Evolutionary conservation across 2,329 filamentous ascomycete genomes (phyloP).

Genomic region (Boeremia lycopersici): DNA sequence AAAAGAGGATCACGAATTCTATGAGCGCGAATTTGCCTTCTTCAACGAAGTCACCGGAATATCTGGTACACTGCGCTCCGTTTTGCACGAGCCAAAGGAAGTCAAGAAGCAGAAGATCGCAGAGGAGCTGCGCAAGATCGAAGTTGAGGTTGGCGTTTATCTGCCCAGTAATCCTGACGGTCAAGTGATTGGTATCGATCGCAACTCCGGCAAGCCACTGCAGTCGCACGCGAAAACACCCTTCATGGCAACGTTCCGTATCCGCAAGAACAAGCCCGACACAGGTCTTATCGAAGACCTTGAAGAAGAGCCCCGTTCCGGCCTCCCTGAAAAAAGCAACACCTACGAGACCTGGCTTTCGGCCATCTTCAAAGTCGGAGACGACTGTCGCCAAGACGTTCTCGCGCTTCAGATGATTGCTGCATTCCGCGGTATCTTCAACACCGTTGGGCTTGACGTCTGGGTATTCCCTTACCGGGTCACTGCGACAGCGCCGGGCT

Average conservation of each 20-base stretch:
- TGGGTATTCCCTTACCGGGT: constrained; percentile 98
- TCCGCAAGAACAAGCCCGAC: constrained; percentile 74
- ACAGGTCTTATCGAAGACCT: constrained; percentile 33
- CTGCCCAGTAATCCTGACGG: constrained; percentile 96
- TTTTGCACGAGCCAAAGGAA: constrained; percentile 88
- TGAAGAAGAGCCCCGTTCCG: constrained; percentile 40
- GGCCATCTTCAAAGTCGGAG: constrained; percentile 99
- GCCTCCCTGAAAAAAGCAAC: constrained; percentile 48
- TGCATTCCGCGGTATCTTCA: constrained; percentile 96
- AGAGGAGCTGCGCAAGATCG: constrained; percentile 95
- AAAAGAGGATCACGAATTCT: constrained; percentile 78
- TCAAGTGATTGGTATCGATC: constrained; percentile 95
- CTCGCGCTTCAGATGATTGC: constrained; percentile 97
- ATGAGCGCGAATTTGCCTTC: constrained; percentile 94
- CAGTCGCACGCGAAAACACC: constrained; percentile 98
- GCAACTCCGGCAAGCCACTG: constrained; percentile 95
- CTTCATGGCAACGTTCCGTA: constrained; percentile 98
- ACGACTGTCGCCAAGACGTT: constrained; percentile 97
- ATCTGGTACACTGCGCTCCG: constrained; percentile 92
- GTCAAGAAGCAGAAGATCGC: constrained; percentile 99
- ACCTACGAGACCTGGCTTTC: constrained; percentile 98
- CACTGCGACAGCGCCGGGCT: constrained; percentile 94
- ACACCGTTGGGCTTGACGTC: constrained; percentile 90
- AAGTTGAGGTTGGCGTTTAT: constrained; percentile 96
- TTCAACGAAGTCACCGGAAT: constrained; percentile 96